Evolutionary conservation across 1,284 basidiomycete species (phyloP).

Genomic region (Cryptococcus neoformans): DNA sequence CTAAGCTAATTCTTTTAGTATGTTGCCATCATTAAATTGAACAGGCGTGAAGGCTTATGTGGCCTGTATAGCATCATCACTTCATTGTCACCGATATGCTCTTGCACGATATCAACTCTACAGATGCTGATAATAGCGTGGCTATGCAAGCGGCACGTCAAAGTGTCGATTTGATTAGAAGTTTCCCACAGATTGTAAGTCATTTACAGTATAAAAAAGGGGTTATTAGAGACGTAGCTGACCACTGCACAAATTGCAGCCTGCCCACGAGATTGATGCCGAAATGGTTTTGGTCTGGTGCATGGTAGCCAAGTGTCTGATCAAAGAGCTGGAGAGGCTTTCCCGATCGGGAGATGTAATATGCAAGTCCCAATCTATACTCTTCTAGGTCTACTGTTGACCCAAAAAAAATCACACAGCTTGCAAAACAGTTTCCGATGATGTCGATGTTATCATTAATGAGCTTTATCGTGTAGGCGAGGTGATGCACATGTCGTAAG

Average conservation of each 20-base stretch:
- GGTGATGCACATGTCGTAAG: conserved; percentile 37
- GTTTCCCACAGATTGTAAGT: conserved; percentile 32
- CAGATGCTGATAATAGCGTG: conserved; percentile 34
- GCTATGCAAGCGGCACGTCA: conserved; percentile 34
- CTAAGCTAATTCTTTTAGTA: conserved; percentile 31
- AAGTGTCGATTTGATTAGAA: conserved; percentile 31
- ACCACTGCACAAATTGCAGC: conserved; percentile 13
- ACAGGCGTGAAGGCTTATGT: too few relatives aligned
- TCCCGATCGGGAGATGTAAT: conserved; percentile 21
- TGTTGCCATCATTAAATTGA: too few relatives aligned
- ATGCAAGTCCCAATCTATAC: conserved; percentile 8
- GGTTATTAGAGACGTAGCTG: background rate
- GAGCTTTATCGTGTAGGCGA: conserved; percentile 27
- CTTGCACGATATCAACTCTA: conserved; percentile 42
- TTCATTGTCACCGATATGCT: conserved; percentile 35
- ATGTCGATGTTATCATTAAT: conserved; percentile 24
- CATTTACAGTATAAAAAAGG: background rate
- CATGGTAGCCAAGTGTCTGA: conserved; percentile 36
- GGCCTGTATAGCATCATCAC: conserved; percentile 32
- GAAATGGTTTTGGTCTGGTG: conserved; percentile 41
- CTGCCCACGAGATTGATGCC: conserved; percentile 37
- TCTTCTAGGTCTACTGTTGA: background rate
- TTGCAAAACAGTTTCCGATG: conserved; percentile 15
- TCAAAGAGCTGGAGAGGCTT: conserved; percentile 40
- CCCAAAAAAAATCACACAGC: conserved; percentile 1